phyloP scores from a whole-genome alignment of 257 asterid species.

The Solanum tarapatanum region DNA sequence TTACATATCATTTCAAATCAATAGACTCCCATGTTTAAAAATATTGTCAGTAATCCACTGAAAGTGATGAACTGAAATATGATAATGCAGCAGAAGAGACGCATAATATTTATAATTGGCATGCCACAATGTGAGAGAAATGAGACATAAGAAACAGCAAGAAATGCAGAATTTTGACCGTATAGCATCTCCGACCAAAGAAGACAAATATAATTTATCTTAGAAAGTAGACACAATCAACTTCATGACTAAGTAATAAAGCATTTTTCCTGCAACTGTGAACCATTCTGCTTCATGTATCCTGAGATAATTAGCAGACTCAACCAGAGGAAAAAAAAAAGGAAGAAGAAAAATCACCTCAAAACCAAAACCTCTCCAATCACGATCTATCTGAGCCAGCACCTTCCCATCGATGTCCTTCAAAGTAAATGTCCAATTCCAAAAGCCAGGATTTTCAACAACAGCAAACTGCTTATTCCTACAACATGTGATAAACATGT shows the following conservation, averaged over 20 bases:
- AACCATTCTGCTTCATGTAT: not conserved
- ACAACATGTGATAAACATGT: slow-evolving; percentile 10
- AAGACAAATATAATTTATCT: not conserved
- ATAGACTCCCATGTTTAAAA: not conserved
- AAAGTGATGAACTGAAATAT: not conserved
- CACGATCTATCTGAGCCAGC: slow-evolving; percentile 90
- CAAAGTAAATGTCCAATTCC: slow-evolving; percentile 95
- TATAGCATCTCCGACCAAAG: not conserved
- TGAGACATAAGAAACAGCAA: not conserved
- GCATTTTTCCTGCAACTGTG: not conserved
- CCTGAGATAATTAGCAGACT: not conserved
- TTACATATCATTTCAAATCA: not conserved
- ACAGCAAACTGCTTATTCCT: slow-evolving; percentile 87
- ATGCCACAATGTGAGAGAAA: not conserved
- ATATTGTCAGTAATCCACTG: not conserved
- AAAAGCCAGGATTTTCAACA: slow-evolving; percentile 92
- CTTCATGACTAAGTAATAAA: not conserved
- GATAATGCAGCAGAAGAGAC: not conserved
- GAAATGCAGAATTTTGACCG: not conserved
- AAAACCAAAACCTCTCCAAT: slow-evolving; percentile 95
- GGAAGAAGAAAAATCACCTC: slow-evolving; percentile 39
- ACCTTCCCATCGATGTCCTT: slow-evolving; percentile 83
- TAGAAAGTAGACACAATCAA: not conserved
- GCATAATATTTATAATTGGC: not conserved
- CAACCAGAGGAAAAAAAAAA: not conserved